These are phyloP conservation scores for Conticribra weissflogii DNA, from an alignment of 108 stramenopile genomes.

Conservation along the genomic window DNA sequence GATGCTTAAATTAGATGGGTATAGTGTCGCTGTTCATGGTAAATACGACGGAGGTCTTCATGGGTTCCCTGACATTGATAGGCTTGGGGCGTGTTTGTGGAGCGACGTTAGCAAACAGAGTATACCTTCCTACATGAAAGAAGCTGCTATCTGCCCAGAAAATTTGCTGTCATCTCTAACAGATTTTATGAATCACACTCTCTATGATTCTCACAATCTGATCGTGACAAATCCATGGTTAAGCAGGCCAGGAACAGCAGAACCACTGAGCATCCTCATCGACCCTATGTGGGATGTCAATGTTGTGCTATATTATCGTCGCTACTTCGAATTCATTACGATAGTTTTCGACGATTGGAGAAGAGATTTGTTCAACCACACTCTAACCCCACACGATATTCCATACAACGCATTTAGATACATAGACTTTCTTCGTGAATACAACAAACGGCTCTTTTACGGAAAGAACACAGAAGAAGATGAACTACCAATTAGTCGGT, in stretches of 20 bases:
- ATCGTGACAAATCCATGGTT: constrained; percentile 21
- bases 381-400: neutral
- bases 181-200: constrained; percentile 11
- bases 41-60: constrained; percentile 1
- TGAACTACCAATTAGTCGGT: constrained; percentile 8
- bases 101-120: constrained; percentile 12
- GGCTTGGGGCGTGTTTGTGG: constrained; percentile 16
- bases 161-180: constrained; percentile 3
- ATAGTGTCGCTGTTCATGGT: constrained; percentile 19
- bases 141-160: constrained; percentile 12
- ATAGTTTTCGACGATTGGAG: constrained; percentile 19
- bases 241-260: constrained; percentile 12
- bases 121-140: constrained; percentile 12
- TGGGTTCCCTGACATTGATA: constrained; percentile 17
- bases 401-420: constrained; percentile 12
- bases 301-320: constrained; percentile 12
- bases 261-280: constrained; percentile 9
- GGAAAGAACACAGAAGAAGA: constrained; percentile 17
- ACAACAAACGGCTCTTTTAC: constrained; percentile 17
- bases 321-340: constrained; percentile 19
- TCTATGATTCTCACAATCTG: constrained; percentile 7
- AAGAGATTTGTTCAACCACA: constrained; percentile 10
- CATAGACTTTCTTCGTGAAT: constrained; percentile 20
- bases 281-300: constrained; percentile 13
- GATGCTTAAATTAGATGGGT: constrained; percentile 10